Evolutionary conservation across 768 basidiomycete genomes (phyloP).

Genomic region (Panaeolus papilionaceus): DNA sequence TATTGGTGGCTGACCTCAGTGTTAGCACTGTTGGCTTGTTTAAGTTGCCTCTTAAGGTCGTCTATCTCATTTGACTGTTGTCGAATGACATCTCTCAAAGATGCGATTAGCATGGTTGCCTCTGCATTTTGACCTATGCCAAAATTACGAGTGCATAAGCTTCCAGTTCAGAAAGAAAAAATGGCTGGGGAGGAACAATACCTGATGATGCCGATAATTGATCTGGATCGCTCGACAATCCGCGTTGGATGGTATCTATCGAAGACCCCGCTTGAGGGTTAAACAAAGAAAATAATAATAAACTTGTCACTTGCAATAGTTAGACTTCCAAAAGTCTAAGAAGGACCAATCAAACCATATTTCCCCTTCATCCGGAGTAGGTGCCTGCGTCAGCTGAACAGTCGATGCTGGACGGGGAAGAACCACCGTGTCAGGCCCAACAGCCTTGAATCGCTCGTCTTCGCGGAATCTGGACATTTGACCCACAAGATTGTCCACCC

Average conservation of each 20-base stretch:
- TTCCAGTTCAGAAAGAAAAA: conserved; percentile 13
- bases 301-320: conserved; percentile 73
- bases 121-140: conserved; percentile 71
- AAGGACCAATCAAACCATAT: conserved; percentile 99
- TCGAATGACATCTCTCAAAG: conserved; percentile 83
- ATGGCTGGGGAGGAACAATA: conserved; percentile 35
- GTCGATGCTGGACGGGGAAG: conserved; percentile 52
- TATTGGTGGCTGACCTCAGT: conserved; percentile 25
- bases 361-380: conserved; percentile 71
- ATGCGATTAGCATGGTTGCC: conserved; percentile 79
- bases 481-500: conserved; percentile 87
- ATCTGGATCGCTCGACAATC: conserved; percentile 72
- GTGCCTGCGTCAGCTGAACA: conserved; percentile 42
- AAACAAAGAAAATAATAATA: neutral
- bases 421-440: conserved; percentile 87
- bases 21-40: conserved; percentile 33
- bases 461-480: conserved; percentile 89
- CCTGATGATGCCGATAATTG: conserved; percentile 65
- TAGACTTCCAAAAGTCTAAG: conserved; percentile 98
- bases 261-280: neutral
- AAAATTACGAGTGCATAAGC: neutral
- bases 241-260: conserved; percentile 78
- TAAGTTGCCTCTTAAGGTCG: conserved; percentile 63
- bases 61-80: conserved; percentile 86
- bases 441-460: conserved; percentile 90